A percentile compares a stretch with the other conserved stretches of the same genome.
These are phyloP conservation scores for Fusarium virguliforme DNA, from an alignment of 2,329 filamentous ascomycete species.

Conservation along the genomic window DNA sequence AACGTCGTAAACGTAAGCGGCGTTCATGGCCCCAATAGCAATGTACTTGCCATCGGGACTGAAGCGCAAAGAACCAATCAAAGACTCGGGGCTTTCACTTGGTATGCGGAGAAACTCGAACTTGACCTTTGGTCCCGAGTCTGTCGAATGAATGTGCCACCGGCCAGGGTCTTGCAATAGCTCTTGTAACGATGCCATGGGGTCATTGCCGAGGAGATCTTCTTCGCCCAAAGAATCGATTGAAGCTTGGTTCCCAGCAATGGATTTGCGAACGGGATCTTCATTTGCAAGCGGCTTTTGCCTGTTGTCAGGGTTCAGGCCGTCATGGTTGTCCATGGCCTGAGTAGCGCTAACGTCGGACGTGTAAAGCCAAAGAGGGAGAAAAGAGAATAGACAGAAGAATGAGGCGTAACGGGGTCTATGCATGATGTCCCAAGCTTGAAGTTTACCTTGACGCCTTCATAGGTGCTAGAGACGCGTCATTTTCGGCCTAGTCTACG, in stretches of 20 bases:
- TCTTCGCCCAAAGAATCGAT: neutral
- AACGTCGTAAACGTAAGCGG: neutral
- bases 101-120: neutral
- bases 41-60: slow-evolving; percentile 2
- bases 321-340: neutral
- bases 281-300: neutral
- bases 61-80: neutral
- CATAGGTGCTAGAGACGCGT: neutral
- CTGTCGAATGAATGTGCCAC: neutral
- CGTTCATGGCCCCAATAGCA: neutral
- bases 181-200: neutral
- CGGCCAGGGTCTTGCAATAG: neutral
- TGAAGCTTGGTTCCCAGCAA: neutral
- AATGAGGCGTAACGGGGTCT: no score
- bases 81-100: neutral
- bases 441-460: neutral
- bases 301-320: neutral
- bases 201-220: neutral
- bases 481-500: neutral
- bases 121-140: neutral
- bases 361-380: neutral
- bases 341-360: neutral
- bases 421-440: neutral
- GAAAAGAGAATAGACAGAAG: neutral
- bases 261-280: neutral